Evolutionary conservation across 441 rosid species (phyloP).

Genomic region (Kokia cookei): DNA sequence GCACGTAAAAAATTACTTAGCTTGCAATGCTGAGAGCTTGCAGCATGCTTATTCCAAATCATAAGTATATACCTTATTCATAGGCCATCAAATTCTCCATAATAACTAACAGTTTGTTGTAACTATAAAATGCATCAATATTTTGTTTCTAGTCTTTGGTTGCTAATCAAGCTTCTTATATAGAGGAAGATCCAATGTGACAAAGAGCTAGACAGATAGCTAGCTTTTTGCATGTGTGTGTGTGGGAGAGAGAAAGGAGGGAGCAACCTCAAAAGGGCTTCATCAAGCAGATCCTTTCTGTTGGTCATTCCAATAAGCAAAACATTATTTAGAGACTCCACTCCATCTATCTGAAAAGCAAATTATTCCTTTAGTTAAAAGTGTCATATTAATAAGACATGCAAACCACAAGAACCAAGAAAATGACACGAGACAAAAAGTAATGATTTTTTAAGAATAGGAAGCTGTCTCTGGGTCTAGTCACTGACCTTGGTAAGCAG

Average conservation of each 20-base stretch:
- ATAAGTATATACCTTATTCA: background rate
- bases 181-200: background rate
- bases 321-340: conserved; percentile 96
- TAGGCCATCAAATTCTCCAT: background rate
- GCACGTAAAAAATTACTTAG: background rate
- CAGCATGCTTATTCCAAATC: background rate
- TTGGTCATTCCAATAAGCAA: conserved; percentile 99
- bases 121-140: background rate
- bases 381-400: background rate
- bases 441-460: conserved; percentile 2
- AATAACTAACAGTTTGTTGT: background rate
- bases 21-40: background rate
- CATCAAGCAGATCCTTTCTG: conserved; percentile 97
- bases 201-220: background rate
- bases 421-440: background rate
- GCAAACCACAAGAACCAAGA: conserved; percentile 1
- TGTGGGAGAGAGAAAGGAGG: background rate
- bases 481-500: conserved; percentile 83
- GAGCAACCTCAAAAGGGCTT: conserved; percentile 87
- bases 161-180: background rate
- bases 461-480: conserved; percentile 1
- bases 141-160: background rate
- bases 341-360: conserved; percentile 92
- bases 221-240: background rate
- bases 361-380: conserved; percentile 11